Evolutionary conservation across 2,329 filamentous ascomycete species (phyloP).

Genomic region (Alternaria novae-zelandiae): DNA sequence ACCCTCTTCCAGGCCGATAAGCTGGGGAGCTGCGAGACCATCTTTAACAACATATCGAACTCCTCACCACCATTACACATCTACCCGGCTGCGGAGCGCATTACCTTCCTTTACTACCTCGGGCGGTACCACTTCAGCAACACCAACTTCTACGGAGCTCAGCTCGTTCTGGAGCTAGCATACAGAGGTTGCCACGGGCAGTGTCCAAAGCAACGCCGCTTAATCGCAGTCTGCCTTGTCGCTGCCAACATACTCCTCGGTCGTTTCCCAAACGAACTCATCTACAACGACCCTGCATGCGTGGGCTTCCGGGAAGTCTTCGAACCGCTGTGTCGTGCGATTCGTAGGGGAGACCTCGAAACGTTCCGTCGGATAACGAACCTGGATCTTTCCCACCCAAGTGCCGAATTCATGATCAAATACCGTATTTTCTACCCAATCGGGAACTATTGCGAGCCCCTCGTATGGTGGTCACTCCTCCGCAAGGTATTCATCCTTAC

Average conservation of each 20-base stretch:
- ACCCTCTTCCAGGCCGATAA: conserved; percentile 88
- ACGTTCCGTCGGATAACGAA: conserved; percentile 74
- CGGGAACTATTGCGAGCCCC: conserved; percentile 76
- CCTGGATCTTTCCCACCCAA: conserved; percentile 31
- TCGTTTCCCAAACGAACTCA: conserved; percentile 72
- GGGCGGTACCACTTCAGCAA: conserved; percentile 89
- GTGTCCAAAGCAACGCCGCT: conserved; percentile 71
- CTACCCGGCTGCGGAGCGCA: conserved; percentile 84
- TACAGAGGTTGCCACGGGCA: conserved; percentile 72
- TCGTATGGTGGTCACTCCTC: conserved; percentile 84
- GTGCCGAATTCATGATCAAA: conserved; percentile 71
- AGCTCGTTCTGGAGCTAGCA: conserved; percentile 76
- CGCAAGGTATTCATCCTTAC: conserved; percentile 79
- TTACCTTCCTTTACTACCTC: conserved; percentile 94
- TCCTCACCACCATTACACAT: conserved; percentile 80
- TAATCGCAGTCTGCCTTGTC: conserved; percentile 84
- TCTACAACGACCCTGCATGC: conserved; percentile 76
- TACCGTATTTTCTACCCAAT: conserved; percentile 79
- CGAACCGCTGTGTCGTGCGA: conserved; percentile 72
- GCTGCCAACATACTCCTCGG: conserved; percentile 84
- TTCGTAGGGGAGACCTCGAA: conserved; percentile 76
- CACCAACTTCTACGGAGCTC: conserved; percentile 79
- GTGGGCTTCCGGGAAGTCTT: conserved; percentile 70
- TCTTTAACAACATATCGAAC: conserved; percentile 86
- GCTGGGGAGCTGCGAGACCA: conserved; percentile 81